Percentiles rank a stretch among this genome's conserved stretches.
phyloP scores from a whole-genome alignment of 164 flowering plant genomes.

The Chimonanthus praecox region DNA sequence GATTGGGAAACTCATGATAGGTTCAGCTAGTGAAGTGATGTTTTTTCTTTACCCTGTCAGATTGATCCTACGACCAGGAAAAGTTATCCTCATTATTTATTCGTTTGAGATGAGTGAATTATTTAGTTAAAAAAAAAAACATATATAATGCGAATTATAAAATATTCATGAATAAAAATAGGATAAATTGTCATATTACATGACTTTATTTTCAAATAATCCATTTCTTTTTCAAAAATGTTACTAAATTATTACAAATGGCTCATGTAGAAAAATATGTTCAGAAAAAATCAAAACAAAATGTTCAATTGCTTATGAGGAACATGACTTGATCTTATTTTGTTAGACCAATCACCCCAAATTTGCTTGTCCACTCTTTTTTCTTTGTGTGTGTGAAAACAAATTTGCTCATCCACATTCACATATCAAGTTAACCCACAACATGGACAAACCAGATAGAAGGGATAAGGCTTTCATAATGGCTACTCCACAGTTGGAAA shows the following conservation, averaged over 20 bases:
- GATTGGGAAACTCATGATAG: background rate
- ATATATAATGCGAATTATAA: too few species aligned
- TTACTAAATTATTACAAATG: too few species aligned
- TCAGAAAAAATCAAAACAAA: background rate
- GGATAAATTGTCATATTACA: background rate
- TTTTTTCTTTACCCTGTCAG: background rate
- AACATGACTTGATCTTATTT: background rate
- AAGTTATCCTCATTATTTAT: too few species aligned
- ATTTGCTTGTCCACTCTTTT: too few species aligned
- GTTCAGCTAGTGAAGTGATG: background rate
- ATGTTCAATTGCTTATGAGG: background rate
- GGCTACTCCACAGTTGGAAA: too few species aligned
- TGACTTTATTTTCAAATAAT: background rate
- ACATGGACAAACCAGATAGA: too few species aligned
- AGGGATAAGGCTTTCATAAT: too few species aligned
- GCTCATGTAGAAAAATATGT: background rate
- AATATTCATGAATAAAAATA: background rate
- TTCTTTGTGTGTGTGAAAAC: too few species aligned
- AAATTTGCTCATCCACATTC: too few species aligned
- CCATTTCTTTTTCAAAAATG: background rate
- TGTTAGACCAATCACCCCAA: background rate
- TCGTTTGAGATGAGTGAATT: too few species aligned
- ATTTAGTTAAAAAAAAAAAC: too few species aligned
- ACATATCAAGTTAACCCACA: too few species aligned
- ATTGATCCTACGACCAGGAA: background rate